Evolutionary conservation across 2,329 filamentous ascomycete species (phyloP), one percentile per base, ranked within the genome.

Genomic region (Penicillium aurantiogriseum): DNA sequence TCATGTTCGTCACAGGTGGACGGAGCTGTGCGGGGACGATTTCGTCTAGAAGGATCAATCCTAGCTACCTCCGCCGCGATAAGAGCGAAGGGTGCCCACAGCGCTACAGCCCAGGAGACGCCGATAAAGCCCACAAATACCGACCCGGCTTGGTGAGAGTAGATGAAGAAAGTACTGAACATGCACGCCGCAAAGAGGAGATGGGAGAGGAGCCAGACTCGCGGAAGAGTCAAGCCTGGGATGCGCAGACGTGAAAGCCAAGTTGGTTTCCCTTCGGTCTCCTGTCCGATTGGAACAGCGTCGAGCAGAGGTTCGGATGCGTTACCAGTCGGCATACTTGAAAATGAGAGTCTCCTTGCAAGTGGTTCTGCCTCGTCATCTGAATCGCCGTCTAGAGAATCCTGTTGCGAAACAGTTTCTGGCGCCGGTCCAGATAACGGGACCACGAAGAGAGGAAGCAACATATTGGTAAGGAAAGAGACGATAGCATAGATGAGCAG

Each of bases 61-160:
- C 88, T 89, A 59, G 89, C 90, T 61, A 97, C 92, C 74, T 97
- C 93, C 5, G 91, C 91, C 45, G 91, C 92, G 71, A 97, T 97
- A 66, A 97, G 89, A 39, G 93, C 92, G 78, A 93, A 97, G 0
- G 93, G 93, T 0, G 92, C 93, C 93, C 93, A 97, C 27, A 95
- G 85, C 2, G 92, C 92, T 68, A 97, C 79, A 23, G 92, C 92
- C 93, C 93, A 97, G 1, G 91, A 92, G 57, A 97, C 86, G 35
- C 93, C 93, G 47, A 96, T 87, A 25, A 94, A 78, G 1, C 87
- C 90, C 55, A 96, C 88, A 35, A 96, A 82, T 1, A 85, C 81
- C 0, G 90, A 96, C 1, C 90, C 93, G 10, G 82, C 85, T 56
- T 84, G 79, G 8, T 91, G 87, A 2, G 85, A 86, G 40, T 80